These are phyloP conservation scores for Tuber aestivum DNA, from an alignment of 495 filamentous ascomycete genomes.

Conservation along the genomic window DNA sequence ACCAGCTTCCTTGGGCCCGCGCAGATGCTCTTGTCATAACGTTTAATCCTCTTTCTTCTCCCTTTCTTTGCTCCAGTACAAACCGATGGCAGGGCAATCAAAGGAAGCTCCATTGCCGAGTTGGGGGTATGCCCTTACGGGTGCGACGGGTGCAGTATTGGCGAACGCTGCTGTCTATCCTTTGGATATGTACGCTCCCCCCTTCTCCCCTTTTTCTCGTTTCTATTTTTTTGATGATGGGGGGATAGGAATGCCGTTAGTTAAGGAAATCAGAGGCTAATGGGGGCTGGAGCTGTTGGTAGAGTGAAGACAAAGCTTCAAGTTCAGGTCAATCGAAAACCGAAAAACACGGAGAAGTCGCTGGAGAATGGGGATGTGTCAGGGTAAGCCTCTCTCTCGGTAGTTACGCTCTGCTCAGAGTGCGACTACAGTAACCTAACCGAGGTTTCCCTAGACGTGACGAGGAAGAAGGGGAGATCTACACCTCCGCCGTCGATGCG, in stretches of 20 bases:
- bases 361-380: constrained; percentile 12
- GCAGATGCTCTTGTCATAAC: neutral
- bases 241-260: neutral
- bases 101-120: constrained; percentile 74
- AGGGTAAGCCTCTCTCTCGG: constrained; percentile 4
- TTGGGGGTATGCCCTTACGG: constrained; percentile 89
- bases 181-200: constrained; percentile 90
- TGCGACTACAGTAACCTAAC: constrained; percentile 11
- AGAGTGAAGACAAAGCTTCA: constrained; percentile 97
- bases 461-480: constrained; percentile 45
- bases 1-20: neutral
- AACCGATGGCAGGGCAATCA: constrained; percentile 51
- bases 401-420: constrained; percentile 6
- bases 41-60: neutral
- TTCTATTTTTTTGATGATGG: neutral
- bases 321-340: constrained; percentile 76
- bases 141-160: constrained; percentile 85
- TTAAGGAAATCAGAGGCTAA: neutral
- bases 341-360: constrained; percentile 18
- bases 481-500: constrained; percentile 79
- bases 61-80: neutral
- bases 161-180: constrained; percentile 97
- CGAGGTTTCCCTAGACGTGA: neutral
- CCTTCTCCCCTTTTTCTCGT: constrained; percentile 1
- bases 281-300: neutral